Base-by-base conservation (phyloP, 2,329 filamentous ascomycete species). In the Drechslerella dactyloides region DNA sequence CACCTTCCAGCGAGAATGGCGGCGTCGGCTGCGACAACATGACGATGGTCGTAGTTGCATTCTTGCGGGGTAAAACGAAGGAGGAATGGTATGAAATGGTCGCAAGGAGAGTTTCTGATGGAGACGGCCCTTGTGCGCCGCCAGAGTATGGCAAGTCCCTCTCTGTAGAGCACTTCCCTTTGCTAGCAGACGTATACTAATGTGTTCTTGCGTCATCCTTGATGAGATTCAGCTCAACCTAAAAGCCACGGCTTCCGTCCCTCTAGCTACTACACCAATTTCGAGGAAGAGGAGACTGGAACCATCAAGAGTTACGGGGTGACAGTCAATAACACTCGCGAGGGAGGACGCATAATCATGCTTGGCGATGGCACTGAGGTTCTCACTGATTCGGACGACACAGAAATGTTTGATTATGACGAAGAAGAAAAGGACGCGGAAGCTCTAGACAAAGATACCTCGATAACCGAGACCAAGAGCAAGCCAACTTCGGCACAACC, bases 21-120 rank as follows among this genome's bases (percentile, higher is more conserved):
- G 94, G 94, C 74, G 93, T 99, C 73, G 94, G 94, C 73, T 99
- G 94, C 81, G 94, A 99, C 83, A 99, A 99, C 84, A 99, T 99
- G 94, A 99, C 94, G 76, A 97, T 99, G 90, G 84, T 89, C 77
- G 85, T 99, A 75, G 83, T 99, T 78, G 94, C 89, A 76, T 87
- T 99, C 79, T 85, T 99, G 76, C 64, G 74, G 23, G 94, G 93
- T 80, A 92, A 90, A 84, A 90, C 88, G 77, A 96, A 96, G 85
- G 93, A 97, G 79, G 90, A 97, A 82, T 99, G 94, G 94, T 99
- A 99, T 81, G 91, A 97, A 78, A 89, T 93, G 83, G 90, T 99
- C 80, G 91, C 89, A 78, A 91, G 90, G 83, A 87, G 94, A 79
- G 94, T 99, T 81, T 91, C 93, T 77, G 93, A 93, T 80, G 94